Conservation (phyloP, 2,329 filamentous ascomycete genomes). For the Emericellopsis atlantica region DNA sequence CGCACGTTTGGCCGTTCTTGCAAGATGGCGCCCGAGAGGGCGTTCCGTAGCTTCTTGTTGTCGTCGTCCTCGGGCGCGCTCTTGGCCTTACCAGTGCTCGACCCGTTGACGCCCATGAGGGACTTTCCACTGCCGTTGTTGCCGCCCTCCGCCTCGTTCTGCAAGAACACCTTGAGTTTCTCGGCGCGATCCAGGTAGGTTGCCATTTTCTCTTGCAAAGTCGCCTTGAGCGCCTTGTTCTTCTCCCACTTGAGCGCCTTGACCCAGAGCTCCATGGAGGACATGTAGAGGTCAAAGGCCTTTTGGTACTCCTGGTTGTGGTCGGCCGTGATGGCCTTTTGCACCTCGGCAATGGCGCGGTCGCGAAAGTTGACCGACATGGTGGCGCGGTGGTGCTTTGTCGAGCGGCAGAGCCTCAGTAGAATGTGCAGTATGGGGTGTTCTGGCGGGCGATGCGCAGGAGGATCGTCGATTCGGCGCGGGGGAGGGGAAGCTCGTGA, state of each 20-base stretch:
- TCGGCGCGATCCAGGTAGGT: constrained; percentile 99
- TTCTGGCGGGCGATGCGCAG: neutral
- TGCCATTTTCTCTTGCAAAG: constrained; percentile 87
- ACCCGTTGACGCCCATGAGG: constrained; percentile 56
- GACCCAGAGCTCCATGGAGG: constrained; percentile 95
- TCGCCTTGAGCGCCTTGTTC: constrained; percentile 92
- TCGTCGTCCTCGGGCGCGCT: constrained; percentile 75
- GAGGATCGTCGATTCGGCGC: neutral
- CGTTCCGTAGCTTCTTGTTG: constrained; percentile 86
- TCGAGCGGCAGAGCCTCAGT: no score
- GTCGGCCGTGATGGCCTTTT: constrained; percentile 94
- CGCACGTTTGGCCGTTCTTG: constrained; percentile 92
- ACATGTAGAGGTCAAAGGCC: constrained; percentile 92
- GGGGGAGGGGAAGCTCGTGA: no score
- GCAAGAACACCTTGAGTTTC: constrained; percentile 88
- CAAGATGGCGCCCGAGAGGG: constrained; percentile 81
- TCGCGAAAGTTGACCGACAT: constrained; percentile 98
- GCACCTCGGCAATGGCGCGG: constrained; percentile 90
- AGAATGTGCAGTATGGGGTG: neutral
- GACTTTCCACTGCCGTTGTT: constrained; percentile 53
- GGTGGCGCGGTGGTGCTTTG: constrained; percentile 21
- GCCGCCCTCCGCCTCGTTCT: constrained; percentile 61
- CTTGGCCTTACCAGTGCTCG: constrained; percentile 46
- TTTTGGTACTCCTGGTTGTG: constrained; percentile 94
- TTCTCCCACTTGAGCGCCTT: constrained; percentile 99